Base-by-base conservation (phyloP, 129 eudicot species). In the Gnaphalium uliginosum region DNA sequence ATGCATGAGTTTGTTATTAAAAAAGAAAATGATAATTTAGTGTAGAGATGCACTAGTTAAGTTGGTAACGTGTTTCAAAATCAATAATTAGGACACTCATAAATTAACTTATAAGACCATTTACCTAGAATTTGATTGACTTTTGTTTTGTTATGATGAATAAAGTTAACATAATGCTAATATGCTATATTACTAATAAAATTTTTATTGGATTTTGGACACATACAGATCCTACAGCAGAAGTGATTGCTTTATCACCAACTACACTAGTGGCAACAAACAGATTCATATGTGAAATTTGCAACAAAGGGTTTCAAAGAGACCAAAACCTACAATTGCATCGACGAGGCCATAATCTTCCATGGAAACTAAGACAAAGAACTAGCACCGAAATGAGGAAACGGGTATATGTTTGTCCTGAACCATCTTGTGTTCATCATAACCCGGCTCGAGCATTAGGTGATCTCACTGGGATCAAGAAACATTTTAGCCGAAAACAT, bases 261-360 rank as follows among this genome's bases (percentile, higher is more conserved):
- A 88, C 87, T 11, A 91, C 97, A 53, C 89, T 91, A 25, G 88
- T 88, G 97, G 90, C 97, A 0, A 88, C 97, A 23, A 91, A 86
- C 73, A 81, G 92, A 79, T 91, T 86, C 63, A 90, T 91, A 41
- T 91, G 97, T 75, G 97, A 91, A 75, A 88, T 91, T 26, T 91
- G 97, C 79, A 86, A 86, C 81, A 91, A 91, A 72, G 97, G 97
- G 11, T 91, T 91, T 68, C 92, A 88, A 57, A 84, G 97, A 81
- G 97, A 91, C 78, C 97, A 91, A 76, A 91, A 91, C 65, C 83
- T 91, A 56, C 97, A 91, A 76, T 59, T 91, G 66, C 97, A 91
- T 71, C 72, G 92, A 50, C 71, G 97, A 68, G 95, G 97, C 26
- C 97, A 91, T 43, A 91, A 91, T 72, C 95, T 91, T 32, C 97